These are phyloP conservation scores for Cyberlindnera lachancei DNA, from an alignment of 805 yeast species.

Conservation along the genomic window DNA sequence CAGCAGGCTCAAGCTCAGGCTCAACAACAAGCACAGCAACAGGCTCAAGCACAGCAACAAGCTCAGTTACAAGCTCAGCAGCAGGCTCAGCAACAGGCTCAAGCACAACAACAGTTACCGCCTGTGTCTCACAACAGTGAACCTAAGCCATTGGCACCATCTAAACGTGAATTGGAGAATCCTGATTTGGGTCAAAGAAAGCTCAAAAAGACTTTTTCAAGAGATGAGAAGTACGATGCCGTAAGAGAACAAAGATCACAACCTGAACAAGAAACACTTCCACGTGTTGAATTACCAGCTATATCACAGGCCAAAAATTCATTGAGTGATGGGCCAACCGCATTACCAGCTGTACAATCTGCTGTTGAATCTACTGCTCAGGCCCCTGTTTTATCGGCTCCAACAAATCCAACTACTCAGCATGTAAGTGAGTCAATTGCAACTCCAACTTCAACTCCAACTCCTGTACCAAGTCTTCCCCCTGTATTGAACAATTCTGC, in stretches of 20 bases:
- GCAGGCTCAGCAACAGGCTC: constrained; percentile 1
- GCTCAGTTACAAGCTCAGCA: constrained; percentile 10
- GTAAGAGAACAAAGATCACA: no score
- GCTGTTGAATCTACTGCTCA: neutral
- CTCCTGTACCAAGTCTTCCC: neutral
- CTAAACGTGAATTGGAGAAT: constrained; percentile 12
- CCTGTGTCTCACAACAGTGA: constrained; percentile 10
- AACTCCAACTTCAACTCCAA: neutral
- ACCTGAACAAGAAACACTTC: neutral
- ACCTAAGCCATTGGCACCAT: constrained; percentile 4
- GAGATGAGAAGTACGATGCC: constrained; percentile 3
- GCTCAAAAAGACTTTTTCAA: constrained; percentile 1
- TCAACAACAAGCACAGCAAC: constrained; percentile 2
- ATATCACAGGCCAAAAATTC: no score
- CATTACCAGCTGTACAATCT: neutral
- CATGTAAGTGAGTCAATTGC: neutral
- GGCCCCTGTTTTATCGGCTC: neutral
- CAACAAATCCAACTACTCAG: neutral
- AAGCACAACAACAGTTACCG: constrained; percentile 2
- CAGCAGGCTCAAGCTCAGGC: constrained; percentile 8
- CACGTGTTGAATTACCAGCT: no score
- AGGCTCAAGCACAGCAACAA: constrained; percentile 9
- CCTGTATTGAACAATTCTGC: neutral
- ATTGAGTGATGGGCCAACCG: no score
- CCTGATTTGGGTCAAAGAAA: constrained; percentile 9